phyloP scores from a whole-genome alignment of 2,329 filamentous ascomycete species.

The Dothistroma pini region DNA sequence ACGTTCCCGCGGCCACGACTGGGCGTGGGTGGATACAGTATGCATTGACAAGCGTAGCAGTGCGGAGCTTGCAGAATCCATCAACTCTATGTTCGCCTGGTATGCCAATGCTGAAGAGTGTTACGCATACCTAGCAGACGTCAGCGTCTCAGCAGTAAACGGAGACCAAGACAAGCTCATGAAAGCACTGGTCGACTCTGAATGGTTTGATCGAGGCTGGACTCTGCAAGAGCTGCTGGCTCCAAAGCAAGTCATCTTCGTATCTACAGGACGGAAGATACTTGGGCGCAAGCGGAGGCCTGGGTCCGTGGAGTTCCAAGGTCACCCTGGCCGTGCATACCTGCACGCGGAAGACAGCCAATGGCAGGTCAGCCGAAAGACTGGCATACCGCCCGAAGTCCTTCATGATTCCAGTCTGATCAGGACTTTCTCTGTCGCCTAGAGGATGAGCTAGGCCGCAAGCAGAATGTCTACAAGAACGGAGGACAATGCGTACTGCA shows the following conservation, averaged over 20 bases:
- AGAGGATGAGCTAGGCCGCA: conserved; percentile 11
- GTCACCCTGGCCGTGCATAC: neutral
- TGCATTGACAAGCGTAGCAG: conserved; percentile 23
- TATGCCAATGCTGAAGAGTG: conserved; percentile 15
- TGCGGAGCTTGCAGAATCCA: conserved; percentile 17
- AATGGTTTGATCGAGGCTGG: neutral
- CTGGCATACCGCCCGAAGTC: neutral
- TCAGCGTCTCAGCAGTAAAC: neutral
- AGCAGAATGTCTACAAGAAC: conserved; percentile 9
- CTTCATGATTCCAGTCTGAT: neutral
- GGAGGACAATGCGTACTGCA: conserved; percentile 45
- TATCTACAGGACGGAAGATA: neutral
- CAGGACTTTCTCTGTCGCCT: neutral
- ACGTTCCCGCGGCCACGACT: neutral
- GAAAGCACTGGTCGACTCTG: neutral
- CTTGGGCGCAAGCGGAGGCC: neutral
- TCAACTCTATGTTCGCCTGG: conserved; percentile 23
- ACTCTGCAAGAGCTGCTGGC: neutral
- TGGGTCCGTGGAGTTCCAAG: neutral
- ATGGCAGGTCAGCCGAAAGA: neutral
- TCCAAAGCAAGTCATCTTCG: neutral
- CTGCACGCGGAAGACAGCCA: neutral
- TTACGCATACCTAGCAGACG: conserved; percentile 18
- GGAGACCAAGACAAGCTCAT: neutral
- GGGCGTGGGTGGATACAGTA: conserved; percentile 20